Percentiles rank a stretch among this genome's conserved stretches.
phyloP scores from a whole-genome alignment of 164 flowering plant species.

The Cinnamomum chago region DNA sequence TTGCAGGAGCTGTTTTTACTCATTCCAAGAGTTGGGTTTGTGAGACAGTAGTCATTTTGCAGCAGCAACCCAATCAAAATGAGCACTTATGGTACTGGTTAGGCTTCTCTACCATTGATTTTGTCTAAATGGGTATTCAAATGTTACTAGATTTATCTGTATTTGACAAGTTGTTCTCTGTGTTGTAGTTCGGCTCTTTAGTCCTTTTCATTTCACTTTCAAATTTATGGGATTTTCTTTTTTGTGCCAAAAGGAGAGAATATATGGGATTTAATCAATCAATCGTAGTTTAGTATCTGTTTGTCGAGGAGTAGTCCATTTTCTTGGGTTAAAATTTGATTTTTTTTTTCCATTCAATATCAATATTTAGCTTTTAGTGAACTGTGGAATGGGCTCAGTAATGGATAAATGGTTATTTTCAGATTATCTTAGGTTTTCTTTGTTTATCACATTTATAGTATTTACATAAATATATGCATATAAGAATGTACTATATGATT shows the following conservation, averaged over 20 bases:
- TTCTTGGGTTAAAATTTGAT: too few relatives aligned
- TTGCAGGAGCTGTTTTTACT: slow-evolving; percentile 36
- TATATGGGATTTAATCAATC: too few relatives aligned
- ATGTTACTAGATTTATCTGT: background rate
- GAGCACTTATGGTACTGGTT: slow-evolving; percentile 84
- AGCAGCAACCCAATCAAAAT: slow-evolving; percentile 25
- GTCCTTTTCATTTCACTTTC: background rate
- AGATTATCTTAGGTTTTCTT: background rate
- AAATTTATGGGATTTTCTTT: too few relatives aligned
- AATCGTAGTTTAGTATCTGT: too few relatives aligned
- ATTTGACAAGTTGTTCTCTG: background rate
- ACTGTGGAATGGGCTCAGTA: too few relatives aligned
- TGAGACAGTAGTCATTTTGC: slow-evolving; percentile 6
- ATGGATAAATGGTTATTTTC: too few relatives aligned
- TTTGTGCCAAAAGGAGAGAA: too few relatives aligned
- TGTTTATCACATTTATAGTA: background rate
- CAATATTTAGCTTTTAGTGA: too few relatives aligned
- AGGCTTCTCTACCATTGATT: slow-evolving; percentile 19
- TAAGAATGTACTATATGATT: background rate
- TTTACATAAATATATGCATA: background rate
- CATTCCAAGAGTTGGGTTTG: slow-evolving; percentile 16
- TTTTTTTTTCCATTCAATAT: too few relatives aligned
- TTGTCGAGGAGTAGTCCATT: too few relatives aligned
- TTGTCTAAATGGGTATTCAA: background rate
- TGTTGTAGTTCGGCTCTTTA: background rate